phyloP scores from a whole-genome alignment of 805 yeast genomes.

The Metschnikowia lachancei region DNA sequence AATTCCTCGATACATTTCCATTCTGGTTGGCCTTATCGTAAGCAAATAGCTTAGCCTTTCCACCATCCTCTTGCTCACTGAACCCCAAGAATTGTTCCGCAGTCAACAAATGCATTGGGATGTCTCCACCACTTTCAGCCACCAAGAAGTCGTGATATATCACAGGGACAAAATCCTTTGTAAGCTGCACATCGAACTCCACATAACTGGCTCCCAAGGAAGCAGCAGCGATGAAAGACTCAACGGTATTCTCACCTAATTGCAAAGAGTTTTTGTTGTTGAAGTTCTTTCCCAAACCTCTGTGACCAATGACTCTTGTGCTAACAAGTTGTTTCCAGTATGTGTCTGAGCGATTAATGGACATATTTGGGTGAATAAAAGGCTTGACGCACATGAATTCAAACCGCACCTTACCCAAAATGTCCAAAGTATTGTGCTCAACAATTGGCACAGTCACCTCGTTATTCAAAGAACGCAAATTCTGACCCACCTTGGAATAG shows the following conservation, averaged over 20 bases:
- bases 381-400: conserved; percentile 72
- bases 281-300: conserved; percentile 89
- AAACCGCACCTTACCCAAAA: conserved; percentile 74
- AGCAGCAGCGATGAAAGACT: conserved; percentile 93
- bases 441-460: conserved; percentile 71
- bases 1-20: conserved; percentile 21
- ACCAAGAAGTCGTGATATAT: conserved; percentile 92
- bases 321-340: conserved; percentile 90
- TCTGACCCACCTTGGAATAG: conserved; percentile 63
- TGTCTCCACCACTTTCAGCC: conserved; percentile 93
- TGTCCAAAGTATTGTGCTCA: conserved; percentile 66
- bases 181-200: conserved; percentile 93
- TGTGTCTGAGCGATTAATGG: conserved; percentile 64
- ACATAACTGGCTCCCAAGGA: conserved; percentile 95
- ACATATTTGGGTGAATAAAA: conserved; percentile 67
- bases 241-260: conserved; percentile 92
- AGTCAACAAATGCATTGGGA: conserved; percentile 92
- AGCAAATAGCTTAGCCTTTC: conserved; percentile 9
- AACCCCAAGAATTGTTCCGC: conserved; percentile 79
- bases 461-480: conserved; percentile 64
- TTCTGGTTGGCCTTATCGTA: conserved; percentile 14
- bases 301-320: conserved; percentile 91
- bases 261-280: conserved; percentile 73
- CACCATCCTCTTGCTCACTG: conserved; percentile 28
- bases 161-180: conserved; percentile 88